A percentile compares a stretch with the other conserved stretches of the same genome.
These are phyloP conservation scores for Pseudozyma flocculosa DNA, from an alignment of 1,284 basidiomycete species.

Conservation along the genomic window DNA sequence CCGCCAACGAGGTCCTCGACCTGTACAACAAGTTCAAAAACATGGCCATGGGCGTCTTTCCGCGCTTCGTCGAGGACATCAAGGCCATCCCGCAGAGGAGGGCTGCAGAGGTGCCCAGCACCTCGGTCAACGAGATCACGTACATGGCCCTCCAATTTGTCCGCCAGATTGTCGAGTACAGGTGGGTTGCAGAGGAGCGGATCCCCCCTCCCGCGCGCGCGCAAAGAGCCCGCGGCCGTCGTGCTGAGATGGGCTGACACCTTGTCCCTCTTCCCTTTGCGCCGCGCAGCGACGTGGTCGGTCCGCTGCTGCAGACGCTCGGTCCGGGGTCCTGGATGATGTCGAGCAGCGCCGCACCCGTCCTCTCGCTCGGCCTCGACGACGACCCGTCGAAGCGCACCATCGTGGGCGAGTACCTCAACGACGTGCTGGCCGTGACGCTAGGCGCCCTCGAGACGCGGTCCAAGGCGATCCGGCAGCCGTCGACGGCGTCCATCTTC, in stretches of 20 bases:
- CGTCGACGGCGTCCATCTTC: constrained; percentile 47
- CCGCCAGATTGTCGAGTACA: constrained; percentile 42
- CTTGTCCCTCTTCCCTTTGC: neutral
- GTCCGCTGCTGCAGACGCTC: constrained; percentile 39
- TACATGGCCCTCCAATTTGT: constrained; percentile 46
- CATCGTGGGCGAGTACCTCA: constrained; percentile 41
- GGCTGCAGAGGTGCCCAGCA: constrained; percentile 45
- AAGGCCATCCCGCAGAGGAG: constrained; percentile 48
- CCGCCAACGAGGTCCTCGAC: constrained; percentile 21
- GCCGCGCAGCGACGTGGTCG: constrained; percentile 33
- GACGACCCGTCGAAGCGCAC: constrained; percentile 24
- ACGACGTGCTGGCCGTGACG: constrained; percentile 38
- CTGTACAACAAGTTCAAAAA: constrained; percentile 36
- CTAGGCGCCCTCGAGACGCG: constrained; percentile 45
- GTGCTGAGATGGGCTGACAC: neutral
- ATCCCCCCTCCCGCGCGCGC: too few species aligned
- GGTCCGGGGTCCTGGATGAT: constrained; percentile 53
- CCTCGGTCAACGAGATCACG: constrained; percentile 52
- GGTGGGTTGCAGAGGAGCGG: neutral
- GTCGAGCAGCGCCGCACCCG: constrained; percentile 40
- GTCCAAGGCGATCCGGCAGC: constrained; percentile 43
- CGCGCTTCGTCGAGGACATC: constrained; percentile 52
- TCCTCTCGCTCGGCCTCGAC: constrained; percentile 39
- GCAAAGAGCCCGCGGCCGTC: too few species aligned
- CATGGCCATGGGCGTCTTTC: constrained; percentile 47